Base-by-base conservation (phyloP, 768 basidiomycete species). In the Psilocybe sp. region DNA sequence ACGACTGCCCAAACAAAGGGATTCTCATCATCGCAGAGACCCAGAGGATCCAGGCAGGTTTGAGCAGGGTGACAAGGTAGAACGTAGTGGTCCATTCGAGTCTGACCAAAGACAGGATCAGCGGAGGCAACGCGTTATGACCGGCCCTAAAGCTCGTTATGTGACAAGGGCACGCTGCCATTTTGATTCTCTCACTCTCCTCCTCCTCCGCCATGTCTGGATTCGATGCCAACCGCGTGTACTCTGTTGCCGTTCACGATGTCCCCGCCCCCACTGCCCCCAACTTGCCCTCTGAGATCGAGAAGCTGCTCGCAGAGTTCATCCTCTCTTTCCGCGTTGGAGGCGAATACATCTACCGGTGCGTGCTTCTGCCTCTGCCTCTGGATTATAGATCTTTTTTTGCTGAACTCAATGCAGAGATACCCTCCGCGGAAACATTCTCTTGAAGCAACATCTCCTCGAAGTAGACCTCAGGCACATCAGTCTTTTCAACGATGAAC, bases 261-360 rank as follows among this genome's bases (percentile, higher is more conserved):
- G 68, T 74, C 6, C 72, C 84, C 0, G 60, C 79, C 7, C 73
- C 79, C 14, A 69, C 75, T 10, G 70, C 78, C 13, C 79, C 84
- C 18, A 90, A 93, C 15, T 78, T 83, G 0, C 87, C 89, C 5
- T 86, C 92, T 3, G 87, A 92, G 61, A 83, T 83, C 0, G 92
- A 93, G 62, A 85, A 83, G 61, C 73, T 86, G 20, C 75, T 96
- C 18, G 77, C 85, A 45, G 89, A 97, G 32, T 98, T 98, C 69
- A 75, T 98, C 39, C 76, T 91, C 47, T 83, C 86, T 46, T 98
- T 90, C 70, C 83, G 95, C 54, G 81, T 95, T 41, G 91, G 89
- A 10, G 89, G 88, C 55, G 89, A 92, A 61, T 98, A 94, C 72
- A 82, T 91, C 46, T 98, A 98, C 69, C 80, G 95, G 93, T 87